Conservation (phyloP, 2,329 filamentous ascomycete genomes). For the Hypocrella siamensis region DNA sequence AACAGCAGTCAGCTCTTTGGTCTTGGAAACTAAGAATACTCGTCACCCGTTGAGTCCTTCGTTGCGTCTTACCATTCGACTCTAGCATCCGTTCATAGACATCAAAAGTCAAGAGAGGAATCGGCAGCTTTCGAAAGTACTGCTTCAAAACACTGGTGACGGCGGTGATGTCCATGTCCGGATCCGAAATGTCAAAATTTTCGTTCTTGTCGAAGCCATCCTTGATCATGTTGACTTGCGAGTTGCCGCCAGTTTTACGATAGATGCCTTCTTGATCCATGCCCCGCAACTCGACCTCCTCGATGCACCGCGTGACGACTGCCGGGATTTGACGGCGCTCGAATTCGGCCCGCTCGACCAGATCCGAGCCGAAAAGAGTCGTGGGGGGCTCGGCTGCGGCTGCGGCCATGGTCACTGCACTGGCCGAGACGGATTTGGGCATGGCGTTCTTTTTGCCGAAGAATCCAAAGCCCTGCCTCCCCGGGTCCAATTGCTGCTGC, state of each 20-base stretch:
- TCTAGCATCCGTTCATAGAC: conserved; percentile 84
- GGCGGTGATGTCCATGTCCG: conserved; percentile 85
- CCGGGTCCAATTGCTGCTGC: conserved; percentile 11
- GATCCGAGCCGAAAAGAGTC: conserved; percentile 74
- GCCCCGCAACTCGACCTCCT: conserved; percentile 88
- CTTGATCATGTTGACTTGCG: conserved; percentile 78
- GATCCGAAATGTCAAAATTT: conserved; percentile 86
- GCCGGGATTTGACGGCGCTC: conserved; percentile 81
- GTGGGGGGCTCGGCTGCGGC: conserved; percentile 37
- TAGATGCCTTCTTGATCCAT: conserved; percentile 98
- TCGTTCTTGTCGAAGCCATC: conserved; percentile 79
- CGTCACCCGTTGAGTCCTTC: neutral
- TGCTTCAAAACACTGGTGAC: conserved; percentile 94
- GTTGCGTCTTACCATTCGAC: conserved; percentile 44
- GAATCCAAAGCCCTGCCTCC: conserved; percentile 53
- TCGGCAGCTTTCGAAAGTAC: conserved; percentile 88
- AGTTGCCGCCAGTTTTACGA: conserved; percentile 87
- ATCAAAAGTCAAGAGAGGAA: conserved; percentile 78
- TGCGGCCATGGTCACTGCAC: conserved; percentile 20
- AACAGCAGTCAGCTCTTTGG: neutral
- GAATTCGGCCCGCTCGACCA: conserved; percentile 70
- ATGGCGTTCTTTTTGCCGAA: conserved; percentile 44
- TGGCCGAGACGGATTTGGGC: conserved; percentile 33
- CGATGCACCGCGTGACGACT: conserved; percentile 85
- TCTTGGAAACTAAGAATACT: no score